Evolutionary conservation across 176 grass and related monocot species (phyloP).

Genomic region (Ananas comosus): DNA sequence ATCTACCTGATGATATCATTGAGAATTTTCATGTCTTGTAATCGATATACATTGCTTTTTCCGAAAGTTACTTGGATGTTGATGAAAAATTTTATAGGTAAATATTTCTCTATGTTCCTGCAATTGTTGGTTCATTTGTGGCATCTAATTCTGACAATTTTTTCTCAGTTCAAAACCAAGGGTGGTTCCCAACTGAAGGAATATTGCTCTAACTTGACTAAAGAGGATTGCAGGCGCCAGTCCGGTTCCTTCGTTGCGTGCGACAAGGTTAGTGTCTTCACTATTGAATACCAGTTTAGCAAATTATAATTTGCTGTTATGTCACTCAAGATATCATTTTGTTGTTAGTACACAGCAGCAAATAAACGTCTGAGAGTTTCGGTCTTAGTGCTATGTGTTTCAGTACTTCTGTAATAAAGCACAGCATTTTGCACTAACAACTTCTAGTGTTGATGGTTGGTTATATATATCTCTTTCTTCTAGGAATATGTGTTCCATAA

Average conservation of each 20-base stretch:
- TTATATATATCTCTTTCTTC: too few relatives aligned
- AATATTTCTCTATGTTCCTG: neutral
- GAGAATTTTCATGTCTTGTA: neutral
- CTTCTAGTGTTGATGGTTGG: too few relatives aligned
- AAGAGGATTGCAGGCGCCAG: conserved; percentile 89
- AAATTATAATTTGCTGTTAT: neutral
- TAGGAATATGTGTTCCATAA: too few relatives aligned
- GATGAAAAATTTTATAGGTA: neutral
- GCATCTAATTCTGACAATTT: conserved; percentile 3
- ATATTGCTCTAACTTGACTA: conserved; percentile 91
- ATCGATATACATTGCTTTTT: neutral
- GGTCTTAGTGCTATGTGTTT: too few relatives aligned
- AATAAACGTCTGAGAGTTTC: too few relatives aligned
- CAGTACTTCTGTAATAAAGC: too few relatives aligned
- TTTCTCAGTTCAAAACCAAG: conserved; percentile 87
- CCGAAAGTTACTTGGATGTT: neutral
- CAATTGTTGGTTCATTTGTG: conserved; percentile 12
- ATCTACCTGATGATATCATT: neutral
- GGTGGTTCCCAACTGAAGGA: conserved; percentile 96
- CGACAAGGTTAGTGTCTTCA: conserved; percentile 55
- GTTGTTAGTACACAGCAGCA: neutral
- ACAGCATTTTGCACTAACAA: too few relatives aligned
- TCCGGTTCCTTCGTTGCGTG: conserved; percentile 79
- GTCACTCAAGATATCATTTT: neutral
- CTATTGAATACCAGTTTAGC: neutral